Evolutionary conservation across 2,329 filamentous ascomycete species (phyloP), one percentile per base, ranked within the genome.

Genomic region (Arthrocladium fulminans): DNA sequence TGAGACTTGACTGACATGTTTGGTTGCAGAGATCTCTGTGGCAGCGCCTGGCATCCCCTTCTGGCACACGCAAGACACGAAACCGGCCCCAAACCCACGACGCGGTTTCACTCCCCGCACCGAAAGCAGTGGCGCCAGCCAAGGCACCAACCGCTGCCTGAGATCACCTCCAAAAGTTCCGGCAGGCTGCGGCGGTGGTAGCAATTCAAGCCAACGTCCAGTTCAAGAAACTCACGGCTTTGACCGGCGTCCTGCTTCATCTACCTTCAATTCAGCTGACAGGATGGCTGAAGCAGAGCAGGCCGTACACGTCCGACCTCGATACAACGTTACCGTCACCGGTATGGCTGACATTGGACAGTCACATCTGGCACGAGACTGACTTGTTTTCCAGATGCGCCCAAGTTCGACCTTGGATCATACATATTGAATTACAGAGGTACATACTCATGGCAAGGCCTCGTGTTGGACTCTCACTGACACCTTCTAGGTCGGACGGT

Each of bases 381-480:
- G 34, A 19, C 22, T 8, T 12, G 40, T 37, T 32, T n/a, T 3
- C 9, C 32, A 90, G 86, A 88, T 41, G 68, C 78, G 5, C 89
- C 90, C 8, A 95, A 90, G 63, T 83, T 97, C 58, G 92, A 97
- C 60, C 77, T 98, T 35, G 88, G 96, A 52, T 79, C 84, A 30
- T 97, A 96, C 66, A 84, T 95, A 43, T 76, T 83, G 56, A 94
- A 96, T 63, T 98, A 97, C 67, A 76, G 73, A 63, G 88, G 89
- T 89, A 68, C 39, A 70, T 56, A 4, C 45, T 10, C 25, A n/a
- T n/a, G n/a, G n/a, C n/a, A n/a, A n/a, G n/a, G 5, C 22, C 13
- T 8, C 15, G 7, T 6, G n/a, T 6, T 20, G 23, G 20, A 17
- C 22, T 37, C 17, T 32, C 32, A 22, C 4, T 32, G 10, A 38